A percentile compares a stretch with the other conserved stretches of the same genome.
phyloP scores from a whole-genome alignment of 2,329 filamentous ascomycete genomes.

The Paraphaeosphaeria sporulosa region DNA sequence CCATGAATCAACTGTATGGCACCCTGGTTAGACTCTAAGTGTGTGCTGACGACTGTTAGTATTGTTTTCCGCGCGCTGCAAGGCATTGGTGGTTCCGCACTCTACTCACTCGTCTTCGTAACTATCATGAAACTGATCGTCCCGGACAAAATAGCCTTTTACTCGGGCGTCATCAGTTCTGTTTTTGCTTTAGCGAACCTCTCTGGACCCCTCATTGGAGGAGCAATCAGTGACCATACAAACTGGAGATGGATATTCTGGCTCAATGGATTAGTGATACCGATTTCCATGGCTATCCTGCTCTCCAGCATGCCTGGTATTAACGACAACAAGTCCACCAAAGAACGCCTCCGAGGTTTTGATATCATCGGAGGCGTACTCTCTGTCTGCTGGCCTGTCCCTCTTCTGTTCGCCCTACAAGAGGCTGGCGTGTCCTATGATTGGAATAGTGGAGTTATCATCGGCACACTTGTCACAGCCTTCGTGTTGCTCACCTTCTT shows the following conservation, averaged over 20 bases:
- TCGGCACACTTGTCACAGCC: slow-evolving; percentile 39
- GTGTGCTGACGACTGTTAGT: slow-evolving; percentile 22
- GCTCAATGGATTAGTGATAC: slow-evolving; percentile 49
- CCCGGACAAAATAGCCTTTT: slow-evolving; percentile 44
- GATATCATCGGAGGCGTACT: slow-evolving; percentile 39
- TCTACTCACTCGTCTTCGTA: slow-evolving; percentile 55
- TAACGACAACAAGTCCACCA: slow-evolving; percentile 34
- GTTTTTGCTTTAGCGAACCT: slow-evolving; percentile 54
- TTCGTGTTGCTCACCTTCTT: slow-evolving; percentile 34
- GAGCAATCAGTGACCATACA: slow-evolving; percentile 50
- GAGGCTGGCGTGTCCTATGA: slow-evolving; percentile 35
- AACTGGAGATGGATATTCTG: slow-evolving; percentile 59
- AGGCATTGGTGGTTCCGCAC: slow-evolving; percentile 57
- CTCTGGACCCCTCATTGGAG: slow-evolving; percentile 55
- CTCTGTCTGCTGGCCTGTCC: slow-evolving; percentile 41
- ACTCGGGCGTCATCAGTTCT: slow-evolving; percentile 41
- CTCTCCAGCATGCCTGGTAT: slow-evolving; percentile 37
- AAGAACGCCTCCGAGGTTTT: slow-evolving; percentile 36
- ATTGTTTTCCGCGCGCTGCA: slow-evolving; percentile 52
- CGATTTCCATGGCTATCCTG: slow-evolving; percentile 29
- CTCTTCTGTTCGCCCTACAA: slow-evolving; percentile 43
- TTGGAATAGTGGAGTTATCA: slow-evolving; percentile 39
- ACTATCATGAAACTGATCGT: slow-evolving; percentile 38
- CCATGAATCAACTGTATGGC: slow-evolving; percentile 40
- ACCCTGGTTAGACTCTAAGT: neutral